Evolutionary conservation across 345 rosid genomes (phyloP).

Genomic region (Eucalyptus curtisii): DNA sequence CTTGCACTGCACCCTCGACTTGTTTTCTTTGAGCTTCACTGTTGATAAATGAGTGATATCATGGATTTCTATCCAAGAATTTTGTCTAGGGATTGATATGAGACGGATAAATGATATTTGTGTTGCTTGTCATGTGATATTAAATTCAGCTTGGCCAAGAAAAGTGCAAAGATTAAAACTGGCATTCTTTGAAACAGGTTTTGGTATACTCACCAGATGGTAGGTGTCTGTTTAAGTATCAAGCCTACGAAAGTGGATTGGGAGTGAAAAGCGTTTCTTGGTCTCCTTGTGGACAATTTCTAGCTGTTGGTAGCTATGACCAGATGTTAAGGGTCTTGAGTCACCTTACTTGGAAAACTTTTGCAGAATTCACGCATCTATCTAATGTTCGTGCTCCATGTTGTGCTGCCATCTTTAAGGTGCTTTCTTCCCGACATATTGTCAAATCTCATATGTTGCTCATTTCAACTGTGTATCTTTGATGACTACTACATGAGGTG

Average conservation of each 20-base stretch:
- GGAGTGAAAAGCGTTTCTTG: constrained; percentile 91
- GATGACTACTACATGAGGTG: background rate
- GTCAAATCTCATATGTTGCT: background rate
- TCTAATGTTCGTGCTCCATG: constrained; percentile 84
- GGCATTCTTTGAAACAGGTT: constrained; percentile 38
- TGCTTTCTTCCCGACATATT: background rate
- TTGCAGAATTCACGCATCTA: constrained; percentile 90
- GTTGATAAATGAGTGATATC: background rate
- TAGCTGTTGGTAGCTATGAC: constrained; percentile 94
- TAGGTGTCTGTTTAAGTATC: constrained; percentile 84
- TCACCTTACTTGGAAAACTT: constrained; percentile 94
- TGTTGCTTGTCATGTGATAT: background rate
- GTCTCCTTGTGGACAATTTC: constrained; percentile 97
- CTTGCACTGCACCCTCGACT: background rate
- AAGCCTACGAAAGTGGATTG: constrained; percentile 94
- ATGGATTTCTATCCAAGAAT: background rate
- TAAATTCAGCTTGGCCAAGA: background rate
- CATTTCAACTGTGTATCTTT: background rate
- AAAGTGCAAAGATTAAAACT: background rate
- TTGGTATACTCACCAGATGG: constrained; percentile 94
- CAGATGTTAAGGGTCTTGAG: constrained; percentile 82
- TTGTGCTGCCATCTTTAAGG: constrained; percentile 86
- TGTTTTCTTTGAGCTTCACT: background rate
- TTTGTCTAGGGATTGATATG: background rate
- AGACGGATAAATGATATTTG: background rate